A percentile compares a stretch with the other conserved stretches of the same genome.
Conservation (phyloP, 108 stramenopile genomes). For the Cyclostephanos tholiformis region DNA sequence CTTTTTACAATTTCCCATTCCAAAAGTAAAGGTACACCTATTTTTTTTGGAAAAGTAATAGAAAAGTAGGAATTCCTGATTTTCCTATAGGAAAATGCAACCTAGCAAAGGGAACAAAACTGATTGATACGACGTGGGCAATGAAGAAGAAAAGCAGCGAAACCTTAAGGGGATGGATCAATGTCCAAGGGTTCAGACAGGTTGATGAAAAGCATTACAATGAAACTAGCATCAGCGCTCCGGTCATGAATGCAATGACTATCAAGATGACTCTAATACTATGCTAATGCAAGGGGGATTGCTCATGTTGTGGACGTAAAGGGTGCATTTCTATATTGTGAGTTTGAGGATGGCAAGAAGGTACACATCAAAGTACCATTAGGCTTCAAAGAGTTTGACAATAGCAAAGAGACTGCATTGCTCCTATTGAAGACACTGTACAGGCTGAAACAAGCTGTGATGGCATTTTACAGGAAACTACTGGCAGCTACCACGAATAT, state of each 20-base stretch:
- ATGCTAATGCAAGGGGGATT: slow-evolving; percentile 40
- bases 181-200: slow-evolving; percentile 4
- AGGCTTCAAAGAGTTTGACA: slow-evolving; percentile 45
- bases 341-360: slow-evolving; percentile 26
- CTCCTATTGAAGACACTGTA: slow-evolving; percentile 36
- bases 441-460: slow-evolving; percentile 47
- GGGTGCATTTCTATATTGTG: slow-evolving; percentile 43
- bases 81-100: too few relatives aligned
- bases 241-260: slow-evolving; percentile 36
- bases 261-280: slow-evolving; percentile 28
- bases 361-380: slow-evolving; percentile 26
- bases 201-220: slow-evolving; percentile 40
- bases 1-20: too few relatives aligned
- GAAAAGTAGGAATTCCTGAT: too few relatives aligned
- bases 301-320: slow-evolving; percentile 32
- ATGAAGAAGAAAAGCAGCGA: slow-evolving; percentile 59
- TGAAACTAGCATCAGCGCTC: slow-evolving; percentile 23
- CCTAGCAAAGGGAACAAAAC: slow-evolving; percentile 46
- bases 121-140: slow-evolving; percentile 45
- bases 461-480: too few relatives aligned
- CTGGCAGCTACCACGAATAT: neutral
- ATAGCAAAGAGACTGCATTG: neutral
- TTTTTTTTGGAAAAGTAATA: too few relatives aligned
- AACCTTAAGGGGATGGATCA: slow-evolving; percentile 15
- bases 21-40: too few relatives aligned